Evolutionary conservation across 1,284 basidiomycete genomes (phyloP), one percentile per base, ranked within the genome.

Genomic region (Gymnopus androsaceus): DNA sequence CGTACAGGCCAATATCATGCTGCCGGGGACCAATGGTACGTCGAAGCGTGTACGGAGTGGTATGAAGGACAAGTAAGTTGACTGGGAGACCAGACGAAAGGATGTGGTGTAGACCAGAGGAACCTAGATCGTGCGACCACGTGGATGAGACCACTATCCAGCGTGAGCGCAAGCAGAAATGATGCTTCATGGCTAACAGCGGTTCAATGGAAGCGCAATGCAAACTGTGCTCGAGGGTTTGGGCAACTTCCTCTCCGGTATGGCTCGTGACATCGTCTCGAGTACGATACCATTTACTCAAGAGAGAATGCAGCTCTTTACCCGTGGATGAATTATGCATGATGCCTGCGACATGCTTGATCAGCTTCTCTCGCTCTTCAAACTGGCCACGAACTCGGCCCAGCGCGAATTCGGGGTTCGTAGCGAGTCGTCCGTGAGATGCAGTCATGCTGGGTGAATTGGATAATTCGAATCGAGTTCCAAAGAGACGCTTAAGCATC

Each of bases 1-100:
- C 97, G 69, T 99, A 99, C 49, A 98, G 77, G 1, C 94, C 95
- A 41, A 94, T 88, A 72, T 98, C 95, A 67, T 94, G 94, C 75
- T 95, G 95, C 58, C 92, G 80, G 55, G 87, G 82, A 59, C 82
- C 77, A 7, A 85, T 87, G 19, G 80, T 74, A 62, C 88, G 85
- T 49, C 92, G 87, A 41, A 83, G 71, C 6, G 90, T 84, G 76
- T 96, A 97, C 1, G 97, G 93, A 11, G 90, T 77, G 17, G 91
- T 95, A 73, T 99, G 96, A 67, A 98, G 87, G 64, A 99, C 87
- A 71, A 94, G 86, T 60, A 94, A 80, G 75, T 94, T 94, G 70
- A 94, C 79, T 71, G 94, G 87, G 61, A 89, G 79, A 23, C 84
- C 83, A 9, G 89, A 92, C 23, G 91, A 83, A 54, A 94, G 85